Conservation (phyloP, 768 basidiomycete genomes). For the Boletus huronensis region DNA sequence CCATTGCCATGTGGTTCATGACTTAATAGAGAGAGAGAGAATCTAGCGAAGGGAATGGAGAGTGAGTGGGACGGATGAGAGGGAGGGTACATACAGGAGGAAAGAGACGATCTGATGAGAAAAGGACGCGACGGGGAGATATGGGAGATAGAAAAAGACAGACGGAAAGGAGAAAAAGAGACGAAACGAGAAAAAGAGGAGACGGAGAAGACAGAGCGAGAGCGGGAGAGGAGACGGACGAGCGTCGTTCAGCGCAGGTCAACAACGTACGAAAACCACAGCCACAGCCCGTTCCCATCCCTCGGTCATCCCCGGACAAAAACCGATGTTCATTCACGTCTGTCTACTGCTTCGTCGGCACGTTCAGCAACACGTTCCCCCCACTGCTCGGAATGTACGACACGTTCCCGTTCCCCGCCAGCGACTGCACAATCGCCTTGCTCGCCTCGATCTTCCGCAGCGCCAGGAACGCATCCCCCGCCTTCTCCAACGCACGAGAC, state of each 20-base stretch:
- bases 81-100: slow-evolving; percentile 28
- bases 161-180: slow-evolving; percentile 33
- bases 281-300: slow-evolving; percentile 19
- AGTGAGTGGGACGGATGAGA: not conserved
- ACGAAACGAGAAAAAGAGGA: slow-evolving; percentile 33
- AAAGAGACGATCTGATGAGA: slow-evolving; percentile 41
- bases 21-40: slow-evolving; percentile 44
- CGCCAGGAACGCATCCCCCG: slow-evolving; percentile 93
- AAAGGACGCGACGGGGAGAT: slow-evolving; percentile 34
- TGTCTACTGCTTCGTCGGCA: slow-evolving; percentile 51
- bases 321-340: no score
- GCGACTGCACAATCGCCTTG: slow-evolving; percentile 91
- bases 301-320: slow-evolving; percentile 22
- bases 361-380: slow-evolving; percentile 79
- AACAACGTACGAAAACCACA: slow-evolving; percentile 14
- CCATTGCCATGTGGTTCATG: slow-evolving; percentile 75
- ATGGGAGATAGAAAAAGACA: slow-evolving; percentile 34
- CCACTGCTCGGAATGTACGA: slow-evolving; percentile 83
- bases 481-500: slow-evolving; percentile 84
- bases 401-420: slow-evolving; percentile 77
- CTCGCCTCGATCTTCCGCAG: slow-evolving; percentile 96
- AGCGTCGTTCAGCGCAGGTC: slow-evolving; percentile 22
- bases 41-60: slow-evolving; percentile 16
- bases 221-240: slow-evolving; percentile 2
- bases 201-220: slow-evolving; percentile 11